A percentile compares a stretch with the other conserved stretches of the same genome.
These are phyloP conservation scores for Omphalotus olearius DNA, from an alignment of 1,284 basidiomycete genomes.

Conservation along the genomic window DNA sequence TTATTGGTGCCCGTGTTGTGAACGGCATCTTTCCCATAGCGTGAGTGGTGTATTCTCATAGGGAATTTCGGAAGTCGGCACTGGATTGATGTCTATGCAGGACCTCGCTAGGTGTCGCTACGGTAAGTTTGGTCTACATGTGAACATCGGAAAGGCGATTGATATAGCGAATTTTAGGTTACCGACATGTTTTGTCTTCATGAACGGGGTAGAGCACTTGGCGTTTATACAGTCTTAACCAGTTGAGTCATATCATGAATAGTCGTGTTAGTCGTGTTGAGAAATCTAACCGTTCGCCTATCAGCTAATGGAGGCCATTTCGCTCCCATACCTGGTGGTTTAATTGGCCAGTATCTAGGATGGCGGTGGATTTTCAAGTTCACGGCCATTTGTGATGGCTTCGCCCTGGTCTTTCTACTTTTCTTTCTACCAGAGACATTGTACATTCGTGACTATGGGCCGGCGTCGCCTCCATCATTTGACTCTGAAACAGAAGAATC, in stretches of 20 bases:
- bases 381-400: too few relatives aligned
- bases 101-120: conserved; percentile 29
- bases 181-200: conserved; percentile 27
- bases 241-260: conserved; percentile 7
- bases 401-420: too few relatives aligned
- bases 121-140: conserved; percentile 17
- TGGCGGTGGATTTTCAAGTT: too few relatives aligned
- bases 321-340: conserved; percentile 23
- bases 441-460: too few relatives aligned
- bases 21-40: conserved; percentile 22
- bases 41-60: background rate
- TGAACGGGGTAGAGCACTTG: conserved; percentile 33
- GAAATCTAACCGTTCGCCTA: too few relatives aligned
- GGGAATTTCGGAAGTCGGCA: background rate
- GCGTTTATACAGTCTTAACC: conserved; percentile 29
- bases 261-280: too few relatives aligned
- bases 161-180: too few relatives aligned
- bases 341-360: too few relatives aligned
- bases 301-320: conserved; percentile 28
- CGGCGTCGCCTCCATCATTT: too few relatives aligned
- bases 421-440: too few relatives aligned
- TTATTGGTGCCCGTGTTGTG: conserved; percentile 1
- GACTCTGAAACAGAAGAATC: too few relatives aligned
- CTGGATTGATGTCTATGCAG: conserved; percentile 11
- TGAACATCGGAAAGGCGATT: too few relatives aligned